A percentile compares a stretch with the other conserved stretches of the same genome.
phyloP scores from a whole-genome alignment of 768 basidiomycete genomes.

The Psilocybe cubensis region DNA sequence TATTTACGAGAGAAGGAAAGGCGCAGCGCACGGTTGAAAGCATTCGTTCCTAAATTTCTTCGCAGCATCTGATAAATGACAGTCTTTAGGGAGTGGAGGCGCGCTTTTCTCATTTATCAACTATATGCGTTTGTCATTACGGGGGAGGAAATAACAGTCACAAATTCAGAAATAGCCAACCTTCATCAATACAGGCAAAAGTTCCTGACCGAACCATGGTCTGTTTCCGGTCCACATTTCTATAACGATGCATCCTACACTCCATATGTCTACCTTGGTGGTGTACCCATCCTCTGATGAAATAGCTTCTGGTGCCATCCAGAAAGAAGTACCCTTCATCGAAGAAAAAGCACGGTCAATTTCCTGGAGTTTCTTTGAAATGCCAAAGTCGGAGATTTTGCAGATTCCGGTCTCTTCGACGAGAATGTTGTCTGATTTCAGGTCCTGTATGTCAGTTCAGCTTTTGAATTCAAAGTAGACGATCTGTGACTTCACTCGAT shows the following conservation, averaged over 20 bases:
- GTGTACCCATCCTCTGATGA: conserved; percentile 74
- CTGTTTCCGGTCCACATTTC: conserved; percentile 96
- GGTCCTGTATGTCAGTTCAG: conserved; percentile 52
- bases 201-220: conserved; percentile 76
- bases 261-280: conserved; percentile 97
- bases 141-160: not conserved
- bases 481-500: conserved; percentile 56
- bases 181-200: conserved; percentile 80
- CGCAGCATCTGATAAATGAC: conserved; percentile 63
- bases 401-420: conserved; percentile 84
- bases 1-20: not conserved
- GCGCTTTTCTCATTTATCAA: conserved; percentile 60
- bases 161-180: conserved; percentile 39
- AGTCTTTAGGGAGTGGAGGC: conserved; percentile 77
- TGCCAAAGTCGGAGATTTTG: conserved; percentile 97
- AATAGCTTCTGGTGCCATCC: conserved; percentile 94
- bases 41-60: conserved; percentile 77
- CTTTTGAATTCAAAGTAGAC: not conserved
- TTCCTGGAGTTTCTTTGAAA: conserved; percentile 87
- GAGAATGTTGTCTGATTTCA: conserved; percentile 95
- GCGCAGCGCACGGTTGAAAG: conserved; percentile 66
- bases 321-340: conserved; percentile 91
- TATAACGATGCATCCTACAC: conserved; percentile 87
- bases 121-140: not conserved
- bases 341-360: conserved; percentile 63